Evolutionary conservation across 208 protist genomes (phyloP).

Genomic region (Crithidia acanthocephali): DNA sequence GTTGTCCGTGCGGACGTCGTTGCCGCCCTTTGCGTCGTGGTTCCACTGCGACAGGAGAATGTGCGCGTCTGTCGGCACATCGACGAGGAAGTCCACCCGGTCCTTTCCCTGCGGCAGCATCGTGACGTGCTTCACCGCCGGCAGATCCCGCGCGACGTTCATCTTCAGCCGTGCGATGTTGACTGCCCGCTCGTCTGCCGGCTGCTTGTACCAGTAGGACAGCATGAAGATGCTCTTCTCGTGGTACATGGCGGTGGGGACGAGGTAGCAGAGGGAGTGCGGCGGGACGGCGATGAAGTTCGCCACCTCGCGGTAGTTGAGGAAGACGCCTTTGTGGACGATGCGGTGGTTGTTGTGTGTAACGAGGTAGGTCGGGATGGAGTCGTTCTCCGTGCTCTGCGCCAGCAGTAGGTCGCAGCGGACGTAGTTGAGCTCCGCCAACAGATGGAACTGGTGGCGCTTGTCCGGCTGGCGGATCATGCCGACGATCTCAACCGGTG

Average conservation of each 20-base stretch:
- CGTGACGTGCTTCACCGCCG: slow-evolving; percentile 68
- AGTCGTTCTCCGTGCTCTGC: slow-evolving; percentile 37
- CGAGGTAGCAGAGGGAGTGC: slow-evolving; percentile 70
- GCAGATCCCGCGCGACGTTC: slow-evolving; percentile 53
- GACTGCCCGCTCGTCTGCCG: slow-evolving; percentile 39
- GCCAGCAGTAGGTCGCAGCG: slow-evolving; percentile 67
- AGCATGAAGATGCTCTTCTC: slow-evolving; percentile 74
- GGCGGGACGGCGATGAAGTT: slow-evolving; percentile 59
- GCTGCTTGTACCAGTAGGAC: slow-evolving; percentile 66
- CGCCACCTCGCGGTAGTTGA: slow-evolving; percentile 68
- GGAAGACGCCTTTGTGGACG: slow-evolving; percentile 65
- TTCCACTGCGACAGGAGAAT: slow-evolving; percentile 76
- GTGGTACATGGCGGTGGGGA: slow-evolving; percentile 74
- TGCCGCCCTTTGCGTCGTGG: slow-evolving; percentile 25
- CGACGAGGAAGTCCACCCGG: slow-evolving; percentile 75
- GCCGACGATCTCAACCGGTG: slow-evolving; percentile 52
- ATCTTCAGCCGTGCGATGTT: slow-evolving; percentile 48
- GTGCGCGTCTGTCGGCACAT: slow-evolving; percentile 64
- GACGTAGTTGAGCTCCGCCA: slow-evolving; percentile 66
- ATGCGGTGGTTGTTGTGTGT: slow-evolving; percentile 80
- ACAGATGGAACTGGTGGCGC: slow-evolving; percentile 66
- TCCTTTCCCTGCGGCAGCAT: slow-evolving; percentile 48
- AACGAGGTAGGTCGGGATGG: slow-evolving; percentile 73
- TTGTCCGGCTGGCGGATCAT: slow-evolving; percentile 81
- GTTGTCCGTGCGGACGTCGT: slow-evolving; percentile 65